Conservation (phyloP, 768 basidiomycete genomes). For the Kwoniella sp. region DNA sequence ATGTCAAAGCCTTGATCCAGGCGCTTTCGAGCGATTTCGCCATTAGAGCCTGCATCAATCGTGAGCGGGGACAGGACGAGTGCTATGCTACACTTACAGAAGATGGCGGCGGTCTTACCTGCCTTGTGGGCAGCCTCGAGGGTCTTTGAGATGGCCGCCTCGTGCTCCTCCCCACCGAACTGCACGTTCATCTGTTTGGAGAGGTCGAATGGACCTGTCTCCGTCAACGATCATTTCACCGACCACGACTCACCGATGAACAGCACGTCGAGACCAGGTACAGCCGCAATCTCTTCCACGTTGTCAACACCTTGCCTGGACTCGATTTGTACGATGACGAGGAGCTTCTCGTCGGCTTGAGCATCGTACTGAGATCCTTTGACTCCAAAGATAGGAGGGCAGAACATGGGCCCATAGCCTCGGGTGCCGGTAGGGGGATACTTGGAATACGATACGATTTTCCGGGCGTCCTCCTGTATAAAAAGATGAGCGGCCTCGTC, state of each 20-base stretch:
- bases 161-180: slow-evolving; percentile 45
- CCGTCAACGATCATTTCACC: background rate
- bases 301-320: slow-evolving; percentile 43
- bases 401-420: slow-evolving; percentile 50
- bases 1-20: slow-evolving; percentile 46
- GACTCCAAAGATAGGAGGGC: slow-evolving; percentile 41
- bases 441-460: slow-evolving; percentile 45
- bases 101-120: slow-evolving; percentile 49
- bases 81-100: slow-evolving; percentile 34
- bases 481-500: background rate
- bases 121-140: slow-evolving; percentile 44
- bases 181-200: slow-evolving; percentile 43
- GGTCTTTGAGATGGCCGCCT: slow-evolving; percentile 47
- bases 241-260: slow-evolving; percentile 40
- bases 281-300: slow-evolving; percentile 47
- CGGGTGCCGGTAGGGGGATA: slow-evolving; percentile 49
- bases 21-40: slow-evolving; percentile 32
- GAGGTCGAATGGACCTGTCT: slow-evolving; percentile 48
- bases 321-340: slow-evolving; percentile 51
- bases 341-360: slow-evolving; percentile 38
- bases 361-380: slow-evolving; percentile 39
- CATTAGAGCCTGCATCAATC: slow-evolving; percentile 25
- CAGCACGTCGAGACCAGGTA: slow-evolving; percentile 47
- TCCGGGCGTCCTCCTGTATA: slow-evolving; percentile 44
- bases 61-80: too few relatives aligned